Evolutionary conservation across 2,329 filamentous ascomycete species (phyloP).

Genomic region (Alternaria consortialis): DNA sequence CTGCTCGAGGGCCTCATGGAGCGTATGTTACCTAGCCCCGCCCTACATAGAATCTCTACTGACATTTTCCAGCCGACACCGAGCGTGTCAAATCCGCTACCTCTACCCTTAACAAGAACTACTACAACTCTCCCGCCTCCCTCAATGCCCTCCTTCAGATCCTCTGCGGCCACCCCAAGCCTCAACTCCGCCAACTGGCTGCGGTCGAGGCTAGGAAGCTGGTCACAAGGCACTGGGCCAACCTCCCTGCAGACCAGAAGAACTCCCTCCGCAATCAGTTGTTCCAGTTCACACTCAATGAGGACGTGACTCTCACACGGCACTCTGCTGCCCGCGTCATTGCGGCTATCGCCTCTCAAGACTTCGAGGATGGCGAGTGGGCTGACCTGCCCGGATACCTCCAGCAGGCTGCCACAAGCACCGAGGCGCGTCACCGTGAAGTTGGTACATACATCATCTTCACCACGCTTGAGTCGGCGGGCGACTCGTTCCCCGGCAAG

Average conservation of each 20-base stretch:
- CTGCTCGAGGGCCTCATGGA: slow-evolving; percentile 88
- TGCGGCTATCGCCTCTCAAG: slow-evolving; percentile 83
- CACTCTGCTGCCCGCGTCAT: slow-evolving; percentile 90
- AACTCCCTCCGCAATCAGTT: slow-evolving; percentile 81
- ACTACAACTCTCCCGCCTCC: slow-evolving; percentile 85
- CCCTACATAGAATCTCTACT: slow-evolving; percentile 33
- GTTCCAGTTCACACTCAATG: slow-evolving; percentile 82
- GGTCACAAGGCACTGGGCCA: slow-evolving; percentile 85
- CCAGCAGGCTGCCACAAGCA: slow-evolving; percentile 78
- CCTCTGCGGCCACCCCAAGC: slow-evolving; percentile 76
- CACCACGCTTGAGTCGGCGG: slow-evolving; percentile 88
- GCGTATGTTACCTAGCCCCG: slow-evolving; percentile 66
- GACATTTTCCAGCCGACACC: slow-evolving; percentile 73
- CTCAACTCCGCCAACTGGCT: slow-evolving; percentile 84
- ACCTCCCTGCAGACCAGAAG: slow-evolving; percentile 78
- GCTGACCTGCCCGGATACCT: slow-evolving; percentile 80
- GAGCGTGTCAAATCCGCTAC: slow-evolving; percentile 83
- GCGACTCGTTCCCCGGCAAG: slow-evolving; percentile 83
- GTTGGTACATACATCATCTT: slow-evolving; percentile 93
- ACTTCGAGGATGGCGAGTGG: slow-evolving; percentile 89
- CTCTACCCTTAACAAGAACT: slow-evolving; percentile 88
- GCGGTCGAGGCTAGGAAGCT: slow-evolving; percentile 88
- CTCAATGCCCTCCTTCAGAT: slow-evolving; percentile 89
- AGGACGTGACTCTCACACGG: slow-evolving; percentile 77
- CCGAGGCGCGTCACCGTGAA: slow-evolving; percentile 80